A percentile compares a stretch with the other conserved stretches of the same genome.
These are phyloP conservation scores for Zizania palustris DNA, from an alignment of 202 grass and related monocot genomes.

Conservation along the genomic window DNA sequence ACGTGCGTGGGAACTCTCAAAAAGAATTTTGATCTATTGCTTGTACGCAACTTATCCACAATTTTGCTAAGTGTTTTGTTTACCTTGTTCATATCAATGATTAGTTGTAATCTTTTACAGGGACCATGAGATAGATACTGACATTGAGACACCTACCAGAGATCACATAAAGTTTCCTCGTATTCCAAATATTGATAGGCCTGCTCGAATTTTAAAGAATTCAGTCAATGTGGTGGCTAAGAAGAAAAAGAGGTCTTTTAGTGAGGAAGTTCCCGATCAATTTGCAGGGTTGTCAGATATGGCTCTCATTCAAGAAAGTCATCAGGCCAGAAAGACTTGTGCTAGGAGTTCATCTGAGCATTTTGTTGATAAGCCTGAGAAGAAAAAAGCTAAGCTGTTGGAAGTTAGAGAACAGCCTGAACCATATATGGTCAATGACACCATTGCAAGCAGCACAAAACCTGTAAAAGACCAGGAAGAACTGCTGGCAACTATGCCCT, in stretches of 20 bases:
- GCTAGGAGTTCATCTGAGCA: conserved; percentile 29
- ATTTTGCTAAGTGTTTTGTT: conserved; percentile 7
- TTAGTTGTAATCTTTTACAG: conserved; percentile 46
- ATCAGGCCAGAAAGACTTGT: conserved; percentile 20
- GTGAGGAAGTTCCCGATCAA: conserved; percentile 38
- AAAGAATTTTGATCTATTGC: conserved; percentile 80
- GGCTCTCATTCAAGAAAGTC: conserved; percentile 6
- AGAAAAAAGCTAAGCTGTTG: conserved; percentile 40
- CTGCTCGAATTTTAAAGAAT: conserved; percentile 28
- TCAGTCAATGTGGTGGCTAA: conserved; percentile 34
- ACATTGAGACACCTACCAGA: conserved; percentile 73
- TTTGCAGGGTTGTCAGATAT: conserved; percentile 28
- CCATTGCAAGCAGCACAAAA: conserved; percentile 29
- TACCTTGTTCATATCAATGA: conserved; percentile 33
- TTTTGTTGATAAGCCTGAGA: conserved; percentile 21
- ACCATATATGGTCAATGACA: conserved; percentile 17
- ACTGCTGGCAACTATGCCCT: conserved; percentile 7
- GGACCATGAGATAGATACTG: conserved; percentile 71
- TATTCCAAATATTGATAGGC: conserved; percentile 29
- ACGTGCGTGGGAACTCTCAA: conserved; percentile 71
- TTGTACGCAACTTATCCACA: conserved; percentile 50
- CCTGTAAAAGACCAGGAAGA: conserved; percentile 38
- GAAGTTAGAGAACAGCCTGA: conserved; percentile 25
- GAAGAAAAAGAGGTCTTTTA: conserved; percentile 50
- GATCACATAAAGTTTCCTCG: conserved; percentile 83